These are phyloP conservation scores for Fraxinus paxiana DNA, from an alignment of 305 asterid genomes.

Conservation along the genomic window DNA sequence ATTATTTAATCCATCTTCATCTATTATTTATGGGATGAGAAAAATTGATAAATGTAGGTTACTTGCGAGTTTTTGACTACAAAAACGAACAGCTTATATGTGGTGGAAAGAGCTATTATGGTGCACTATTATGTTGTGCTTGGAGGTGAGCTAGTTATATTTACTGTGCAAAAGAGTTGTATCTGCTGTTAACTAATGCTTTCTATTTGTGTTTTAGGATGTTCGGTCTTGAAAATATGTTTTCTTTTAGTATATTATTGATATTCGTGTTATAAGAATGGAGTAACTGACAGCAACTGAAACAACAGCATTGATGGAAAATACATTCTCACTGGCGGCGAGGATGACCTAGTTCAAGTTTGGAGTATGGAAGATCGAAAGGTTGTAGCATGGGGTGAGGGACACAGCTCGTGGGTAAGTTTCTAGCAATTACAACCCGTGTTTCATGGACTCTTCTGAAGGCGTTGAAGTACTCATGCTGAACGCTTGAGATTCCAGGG, in stretches of 20 bases:
- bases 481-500: neutral
- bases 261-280: slow-evolving; percentile 26
- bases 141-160: slow-evolving; percentile 63
- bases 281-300: slow-evolving; percentile 36
- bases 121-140: slow-evolving; percentile 92
- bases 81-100: slow-evolving; percentile 80
- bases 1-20: slow-evolving; percentile 11
- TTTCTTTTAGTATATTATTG: slow-evolving; percentile 6
- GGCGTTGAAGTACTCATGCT: neutral
- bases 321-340: slow-evolving; percentile 96
- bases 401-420: slow-evolving; percentile 97
- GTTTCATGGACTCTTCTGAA: neutral
- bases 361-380: slow-evolving; percentile 99
- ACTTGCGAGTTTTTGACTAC: slow-evolving; percentile 84
- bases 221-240: neutral
- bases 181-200: neutral
- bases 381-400: slow-evolving; percentile 99
- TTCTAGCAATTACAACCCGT: slow-evolving; percentile 15
- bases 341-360: slow-evolving; percentile 97
- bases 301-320: slow-evolving; percentile 90
- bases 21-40: slow-evolving; percentile 18
- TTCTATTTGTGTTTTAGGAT: neutral
- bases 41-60: slow-evolving; percentile 50
- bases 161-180: neutral
- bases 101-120: slow-evolving; percentile 97